phyloP scores from a whole-genome alignment of 2,329 filamentous ascomycete species.

The Neopestalotiopsis sp. region DNA sequence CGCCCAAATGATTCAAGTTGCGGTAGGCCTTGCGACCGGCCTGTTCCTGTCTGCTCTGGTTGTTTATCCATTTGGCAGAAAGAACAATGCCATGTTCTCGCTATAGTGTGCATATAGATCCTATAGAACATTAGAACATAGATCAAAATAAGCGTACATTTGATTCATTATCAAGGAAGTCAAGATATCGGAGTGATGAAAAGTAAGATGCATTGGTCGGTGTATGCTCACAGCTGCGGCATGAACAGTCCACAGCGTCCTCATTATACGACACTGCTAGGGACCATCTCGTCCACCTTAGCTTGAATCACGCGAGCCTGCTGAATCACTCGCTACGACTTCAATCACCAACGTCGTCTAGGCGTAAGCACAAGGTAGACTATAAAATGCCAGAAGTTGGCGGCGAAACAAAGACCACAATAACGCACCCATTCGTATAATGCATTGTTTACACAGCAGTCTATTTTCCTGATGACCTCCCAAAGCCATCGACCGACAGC shows the following conservation, averaged over 20 bases:
- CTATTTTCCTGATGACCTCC: neutral
- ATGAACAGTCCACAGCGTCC: no score
- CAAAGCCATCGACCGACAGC: neutral
- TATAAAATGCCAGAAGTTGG: neutral
- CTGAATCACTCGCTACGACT: no score
- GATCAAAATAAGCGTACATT: no score
- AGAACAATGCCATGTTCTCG: constrained; percentile 55
- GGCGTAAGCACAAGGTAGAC: neutral
- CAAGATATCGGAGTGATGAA: no score
- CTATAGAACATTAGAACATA: neutral
- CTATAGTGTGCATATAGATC: constrained; percentile 36
- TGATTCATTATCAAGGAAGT: no score
- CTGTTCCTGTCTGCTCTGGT: constrained; percentile 55
- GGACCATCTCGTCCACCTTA: no score
- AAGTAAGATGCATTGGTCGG: no score
- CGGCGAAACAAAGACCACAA: neutral
- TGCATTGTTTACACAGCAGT: neutral
- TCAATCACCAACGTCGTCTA: no score
- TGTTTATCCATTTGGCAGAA: constrained; percentile 55
- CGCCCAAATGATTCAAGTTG: constrained; percentile 58
- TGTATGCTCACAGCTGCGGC: no score
- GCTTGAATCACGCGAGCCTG: no score
- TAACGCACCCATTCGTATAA: neutral
- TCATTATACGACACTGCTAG: no score
- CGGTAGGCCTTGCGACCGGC: constrained; percentile 57